Percentiles rank a stretch among this genome's conserved stretches.
Conservation (phyloP, 2,329 filamentous ascomycete genomes). For the Ophiostoma pallidulum region DNA sequence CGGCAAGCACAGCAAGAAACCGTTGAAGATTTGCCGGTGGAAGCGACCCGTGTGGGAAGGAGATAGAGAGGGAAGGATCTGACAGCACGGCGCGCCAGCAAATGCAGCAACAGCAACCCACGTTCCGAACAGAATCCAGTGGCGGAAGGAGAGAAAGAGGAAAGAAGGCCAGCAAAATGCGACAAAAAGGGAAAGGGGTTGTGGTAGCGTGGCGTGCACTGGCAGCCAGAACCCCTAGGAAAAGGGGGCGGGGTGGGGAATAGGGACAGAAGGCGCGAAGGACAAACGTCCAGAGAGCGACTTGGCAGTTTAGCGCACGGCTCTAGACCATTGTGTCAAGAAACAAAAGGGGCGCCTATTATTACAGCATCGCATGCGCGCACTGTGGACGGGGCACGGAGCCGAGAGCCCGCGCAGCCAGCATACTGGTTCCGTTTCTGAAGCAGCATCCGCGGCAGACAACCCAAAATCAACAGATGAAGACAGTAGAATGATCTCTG, state of each 20-base stretch:
- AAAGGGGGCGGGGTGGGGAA: slow-evolving; percentile 5
- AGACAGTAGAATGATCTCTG: no score
- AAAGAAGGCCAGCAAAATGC: not conserved
- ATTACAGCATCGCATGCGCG: no score
- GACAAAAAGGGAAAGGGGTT: not conserved
- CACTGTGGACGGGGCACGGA: no score
- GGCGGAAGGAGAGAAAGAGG: no score
- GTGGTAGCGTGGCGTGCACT: not conserved
- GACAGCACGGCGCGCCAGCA: not conserved
- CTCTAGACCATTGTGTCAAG: no score
- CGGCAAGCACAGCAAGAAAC: slow-evolving; percentile 2
- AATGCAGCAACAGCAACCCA: no score
- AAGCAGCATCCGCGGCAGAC: no score
- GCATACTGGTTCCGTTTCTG: no score
- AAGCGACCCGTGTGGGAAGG: not conserved
- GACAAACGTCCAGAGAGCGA: not conserved
- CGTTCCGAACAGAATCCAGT: no score
- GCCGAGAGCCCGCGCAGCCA: no score
- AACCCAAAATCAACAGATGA: no score
- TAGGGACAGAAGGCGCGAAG: not conserved
- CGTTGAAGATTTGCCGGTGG: slow-evolving; percentile 3
- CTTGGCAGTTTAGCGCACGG: not conserved
- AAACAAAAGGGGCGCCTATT: no score
- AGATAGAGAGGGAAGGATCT: not conserved
- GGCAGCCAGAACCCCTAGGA: not conserved